Conservation (phyloP, 257 asterid genomes). For the Lantana camara region DNA sequence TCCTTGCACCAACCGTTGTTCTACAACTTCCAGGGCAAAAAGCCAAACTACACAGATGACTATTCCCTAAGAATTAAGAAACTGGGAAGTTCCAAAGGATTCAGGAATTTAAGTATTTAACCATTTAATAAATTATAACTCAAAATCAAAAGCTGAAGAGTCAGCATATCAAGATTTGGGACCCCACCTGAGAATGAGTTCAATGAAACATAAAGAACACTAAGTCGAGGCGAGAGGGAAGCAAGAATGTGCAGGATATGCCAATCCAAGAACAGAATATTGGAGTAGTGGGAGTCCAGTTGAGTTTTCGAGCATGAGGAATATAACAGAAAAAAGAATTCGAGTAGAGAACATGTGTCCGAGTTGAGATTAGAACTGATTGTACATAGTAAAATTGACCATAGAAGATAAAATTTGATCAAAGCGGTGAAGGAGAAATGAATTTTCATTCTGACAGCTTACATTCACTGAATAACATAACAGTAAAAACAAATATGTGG, state of each 20-base stretch:
- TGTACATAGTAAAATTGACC: too few relatives aligned
- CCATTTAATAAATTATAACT: constrained; percentile 68
- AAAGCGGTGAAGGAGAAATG: too few relatives aligned
- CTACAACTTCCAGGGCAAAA: constrained; percentile 40
- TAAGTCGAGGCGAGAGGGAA: constrained; percentile 51
- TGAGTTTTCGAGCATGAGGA: constrained; percentile 64
- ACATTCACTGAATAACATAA: too few relatives aligned
- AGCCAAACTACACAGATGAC: constrained; percentile 57
- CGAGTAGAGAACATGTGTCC: constrained; percentile 66
- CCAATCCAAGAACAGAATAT: constrained; percentile 83
- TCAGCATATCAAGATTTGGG: constrained; percentile 55
- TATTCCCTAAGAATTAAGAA: constrained; percentile 72
- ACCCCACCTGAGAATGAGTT: constrained; percentile 65
- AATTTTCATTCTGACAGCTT: too few relatives aligned
- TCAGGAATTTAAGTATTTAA: constrained; percentile 60
- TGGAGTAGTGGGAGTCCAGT: constrained; percentile 54
- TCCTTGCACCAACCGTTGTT: constrained; percentile 39
- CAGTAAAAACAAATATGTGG: neutral
- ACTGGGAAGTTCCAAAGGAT: constrained; percentile 57
- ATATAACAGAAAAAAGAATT: constrained; percentile 58
- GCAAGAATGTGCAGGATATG: constrained; percentile 64
- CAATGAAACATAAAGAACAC: constrained; percentile 64
- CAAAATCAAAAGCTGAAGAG: constrained; percentile 56
- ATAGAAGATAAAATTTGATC: too few relatives aligned
- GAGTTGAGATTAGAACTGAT: too few relatives aligned